These are phyloP conservation scores for Aspergillus bombycis DNA, from an alignment of 2,329 filamentous ascomycete species.

Conservation along the genomic window DNA sequence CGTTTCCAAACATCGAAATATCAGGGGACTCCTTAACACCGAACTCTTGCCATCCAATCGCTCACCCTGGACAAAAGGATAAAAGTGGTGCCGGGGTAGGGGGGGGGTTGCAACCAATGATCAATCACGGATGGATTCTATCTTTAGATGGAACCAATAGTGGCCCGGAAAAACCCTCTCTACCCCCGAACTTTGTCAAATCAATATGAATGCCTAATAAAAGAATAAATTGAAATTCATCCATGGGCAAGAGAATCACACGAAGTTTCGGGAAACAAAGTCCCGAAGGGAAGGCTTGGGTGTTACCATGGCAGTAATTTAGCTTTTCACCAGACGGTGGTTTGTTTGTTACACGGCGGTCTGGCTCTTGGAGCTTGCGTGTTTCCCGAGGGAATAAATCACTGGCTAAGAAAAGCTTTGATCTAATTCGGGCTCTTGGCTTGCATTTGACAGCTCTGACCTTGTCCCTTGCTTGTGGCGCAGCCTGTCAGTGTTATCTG, in stretches of 20 bases:
- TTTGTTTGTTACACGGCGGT: constrained; percentile 3
- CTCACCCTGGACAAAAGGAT: constrained; percentile 10
- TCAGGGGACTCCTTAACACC: constrained; percentile 3
- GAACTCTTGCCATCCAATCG: neutral
- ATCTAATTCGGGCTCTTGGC: constrained; percentile 6
- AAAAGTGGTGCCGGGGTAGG: constrained; percentile 7
- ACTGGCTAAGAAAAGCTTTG: neutral
- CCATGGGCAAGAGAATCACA: neutral
- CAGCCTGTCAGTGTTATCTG: constrained; percentile 13
- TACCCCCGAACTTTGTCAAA: constrained; percentile 5
- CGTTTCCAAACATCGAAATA: neutral
- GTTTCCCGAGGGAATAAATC: neutral
- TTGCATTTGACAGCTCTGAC: constrained; percentile 17
- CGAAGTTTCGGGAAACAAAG: neutral
- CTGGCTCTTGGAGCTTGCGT: neutral
- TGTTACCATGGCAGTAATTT: neutral
- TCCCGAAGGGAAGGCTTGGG: neutral
- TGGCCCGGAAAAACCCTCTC: neutral
- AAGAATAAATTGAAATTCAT: neutral
- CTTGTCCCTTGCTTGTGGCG: constrained; percentile 16
- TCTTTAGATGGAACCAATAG: constrained; percentile 28
- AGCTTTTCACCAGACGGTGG: neutral
- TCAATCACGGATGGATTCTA: constrained; percentile 18
- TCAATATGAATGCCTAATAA: neutral
- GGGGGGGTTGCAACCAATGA: neutral